Base-by-base conservation (phyloP, 2,329 filamentous ascomycete species). In the Verticillium nonalfalfae region DNA sequence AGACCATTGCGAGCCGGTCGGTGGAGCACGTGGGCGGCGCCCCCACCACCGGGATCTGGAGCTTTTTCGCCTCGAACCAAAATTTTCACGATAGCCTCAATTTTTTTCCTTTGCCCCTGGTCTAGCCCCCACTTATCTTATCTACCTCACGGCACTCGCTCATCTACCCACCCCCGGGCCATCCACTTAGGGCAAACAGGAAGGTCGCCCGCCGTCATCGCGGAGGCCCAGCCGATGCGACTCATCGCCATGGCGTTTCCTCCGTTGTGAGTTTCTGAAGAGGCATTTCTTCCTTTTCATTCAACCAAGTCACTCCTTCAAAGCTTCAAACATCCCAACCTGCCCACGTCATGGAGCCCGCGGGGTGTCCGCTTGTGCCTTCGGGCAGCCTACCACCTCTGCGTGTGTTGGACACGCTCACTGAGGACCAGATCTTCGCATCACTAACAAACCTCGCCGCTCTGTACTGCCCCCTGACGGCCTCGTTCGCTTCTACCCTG, bases 311-410 rank as follows among this genome's bases (percentile, higher is more conserved):
- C 45, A 13, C 18, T 52, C 18, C 45, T 52, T 52, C 9, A 13
- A 21, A 36, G 9, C 7, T 14, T 52, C 45, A 4, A 10, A 21
- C 15, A 52, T 26, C 11, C 45, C 34, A 38, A 5, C 26, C 26
- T 31, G 26, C 26, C 26, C 26, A 31, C 26, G 26, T 40, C 56
- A 65, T 65, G 64, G 57, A 58, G 40, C 59, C 57, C 31, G 40
- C 59, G 59, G 38, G 50, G 15, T 39, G 62, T 45, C 69, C 66
- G 63, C 71, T 74, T 70, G 73, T 75, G 69, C 77, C 77, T 1
- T 77, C 77, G 62, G 75, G 74, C 72, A 77, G 75, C 68, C 64
- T 79, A 40, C 77, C 76, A 57, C 68, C 73, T 50, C 64, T 78
- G 54, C 71, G 71, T 58, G 71, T 70, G 13, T 68, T 75, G 7